A percentile compares a stretch with the other conserved stretches of the same genome.
phyloP scores from a whole-genome alignment of 768 basidiomycete species.

The Hygrocybe punicea region DNA sequence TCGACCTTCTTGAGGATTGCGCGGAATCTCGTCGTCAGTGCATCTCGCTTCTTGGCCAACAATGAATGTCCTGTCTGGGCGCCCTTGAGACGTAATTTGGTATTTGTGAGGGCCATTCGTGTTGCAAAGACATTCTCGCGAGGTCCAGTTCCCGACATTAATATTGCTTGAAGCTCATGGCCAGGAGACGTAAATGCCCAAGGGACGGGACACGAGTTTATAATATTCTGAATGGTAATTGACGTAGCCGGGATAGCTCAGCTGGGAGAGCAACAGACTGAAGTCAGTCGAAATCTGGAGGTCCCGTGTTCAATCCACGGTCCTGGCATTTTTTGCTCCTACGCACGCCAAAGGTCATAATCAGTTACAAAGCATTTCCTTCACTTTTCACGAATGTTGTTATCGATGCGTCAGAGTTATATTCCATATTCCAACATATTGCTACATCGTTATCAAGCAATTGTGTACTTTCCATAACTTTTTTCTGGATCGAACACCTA shows the following conservation, averaged over 20 bases:
- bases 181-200: no score
- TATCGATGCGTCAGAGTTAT: not conserved
- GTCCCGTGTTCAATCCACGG: constrained; percentile 79
- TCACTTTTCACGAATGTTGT: no score
- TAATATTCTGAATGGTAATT: not conserved
- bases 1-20: constrained; percentile 96
- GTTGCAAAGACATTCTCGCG: constrained; percentile 96
- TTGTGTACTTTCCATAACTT: constrained; percentile 89
- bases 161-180: no score
- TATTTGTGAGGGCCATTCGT: constrained; percentile 94
- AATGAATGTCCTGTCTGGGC: constrained; percentile 94
- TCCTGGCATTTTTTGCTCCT: constrained; percentile 53
- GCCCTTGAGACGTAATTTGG: constrained; percentile 82
- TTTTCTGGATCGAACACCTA: constrained; percentile 91
- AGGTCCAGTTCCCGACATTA: constrained; percentile 86
- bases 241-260: constrained; percentile 58
- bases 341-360: not conserved
- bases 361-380: no score
- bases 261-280: constrained; percentile 76
- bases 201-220: no score
- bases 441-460: constrained; percentile 33
- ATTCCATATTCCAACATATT: not conserved
- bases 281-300: constrained; percentile 78
- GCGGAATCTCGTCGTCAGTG: constrained; percentile 90
- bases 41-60: constrained; percentile 97